These are phyloP conservation scores for Schizophyllum commune DNA, from an alignment of 1,284 basidiomycete genomes.

Conservation along the genomic window DNA sequence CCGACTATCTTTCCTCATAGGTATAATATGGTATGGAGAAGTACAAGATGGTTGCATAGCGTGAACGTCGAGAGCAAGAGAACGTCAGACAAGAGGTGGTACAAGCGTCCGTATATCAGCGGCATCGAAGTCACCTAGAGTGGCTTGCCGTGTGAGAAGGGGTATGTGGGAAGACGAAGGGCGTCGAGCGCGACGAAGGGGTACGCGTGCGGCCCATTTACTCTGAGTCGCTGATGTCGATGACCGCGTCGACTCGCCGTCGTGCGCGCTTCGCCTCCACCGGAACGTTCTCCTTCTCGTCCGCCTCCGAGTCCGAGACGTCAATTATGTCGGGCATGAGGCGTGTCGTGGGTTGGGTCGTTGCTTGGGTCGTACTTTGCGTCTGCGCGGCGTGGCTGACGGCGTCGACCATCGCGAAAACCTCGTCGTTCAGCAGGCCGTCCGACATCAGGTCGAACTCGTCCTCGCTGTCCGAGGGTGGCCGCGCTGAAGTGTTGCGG, in stretches of 20 bases:
- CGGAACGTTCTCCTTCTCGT: not conserved
- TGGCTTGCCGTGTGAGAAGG: not conserved
- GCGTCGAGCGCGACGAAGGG: not conserved
- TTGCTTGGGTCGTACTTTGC: not conserved
- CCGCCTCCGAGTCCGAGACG: not conserved
- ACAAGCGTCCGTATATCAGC: not conserved
- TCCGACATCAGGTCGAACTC: slow-evolving; percentile 13
- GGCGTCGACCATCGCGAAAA: slow-evolving; percentile 31
- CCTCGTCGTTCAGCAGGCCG: slow-evolving; percentile 27
- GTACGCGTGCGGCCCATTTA: not conserved
- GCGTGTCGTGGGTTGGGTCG: not conserved
- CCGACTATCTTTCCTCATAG: too few species aligned
- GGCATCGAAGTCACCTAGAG: not conserved
- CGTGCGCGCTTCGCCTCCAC: not conserved
- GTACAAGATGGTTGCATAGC: not conserved
- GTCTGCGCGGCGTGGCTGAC: slow-evolving; percentile 12
- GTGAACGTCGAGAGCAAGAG: not conserved
- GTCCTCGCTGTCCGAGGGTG: not conserved
- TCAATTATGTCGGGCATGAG: not conserved
- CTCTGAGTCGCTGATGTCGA: not conserved
- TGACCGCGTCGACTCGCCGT: not conserved
- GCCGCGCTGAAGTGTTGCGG: not conserved
- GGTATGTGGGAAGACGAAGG: too few species aligned
- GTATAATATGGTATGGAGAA: not conserved
- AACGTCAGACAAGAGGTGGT: not conserved